Conservation (phyloP, 108 stramenopile genomes). For the Pseudonitzschia delicatissima region DNA sequence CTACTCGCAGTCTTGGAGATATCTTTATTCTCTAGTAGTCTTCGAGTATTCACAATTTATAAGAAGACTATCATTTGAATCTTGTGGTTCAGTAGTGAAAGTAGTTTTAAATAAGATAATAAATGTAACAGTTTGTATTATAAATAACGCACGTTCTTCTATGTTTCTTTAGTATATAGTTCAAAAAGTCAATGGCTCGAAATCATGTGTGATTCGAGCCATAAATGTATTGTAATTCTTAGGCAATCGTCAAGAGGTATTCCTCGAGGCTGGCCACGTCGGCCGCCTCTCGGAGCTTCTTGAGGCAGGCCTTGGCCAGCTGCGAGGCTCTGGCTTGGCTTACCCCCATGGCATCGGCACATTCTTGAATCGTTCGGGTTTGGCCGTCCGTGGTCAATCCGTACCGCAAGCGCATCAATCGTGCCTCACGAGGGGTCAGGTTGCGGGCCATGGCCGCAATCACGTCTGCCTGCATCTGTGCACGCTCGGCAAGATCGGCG, state of each 20-base stretch:
- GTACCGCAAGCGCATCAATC: slow-evolving; percentile 73
- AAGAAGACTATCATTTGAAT: too few species aligned
- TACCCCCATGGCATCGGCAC: slow-evolving; percentile 78
- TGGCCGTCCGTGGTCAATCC: slow-evolving; percentile 66
- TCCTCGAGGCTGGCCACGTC: slow-evolving; percentile 77
- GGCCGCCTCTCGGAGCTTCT: slow-evolving; percentile 72
- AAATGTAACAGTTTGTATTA: too few species aligned
- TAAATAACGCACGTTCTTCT: too few species aligned
- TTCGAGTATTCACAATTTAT: too few species aligned
- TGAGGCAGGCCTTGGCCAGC: slow-evolving; percentile 60
- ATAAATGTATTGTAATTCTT: too few species aligned
- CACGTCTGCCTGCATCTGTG: slow-evolving; percentile 73
- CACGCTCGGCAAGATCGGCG: slow-evolving; percentile 62
- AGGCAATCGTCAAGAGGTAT: slow-evolving; percentile 78
- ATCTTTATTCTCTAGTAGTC: background rate
- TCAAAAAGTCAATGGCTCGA: too few species aligned
- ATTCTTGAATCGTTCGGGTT: slow-evolving; percentile 58
- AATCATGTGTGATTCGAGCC: too few species aligned
- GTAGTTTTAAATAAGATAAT: too few species aligned
- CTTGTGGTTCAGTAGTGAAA: too few species aligned
- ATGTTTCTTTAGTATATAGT: too few species aligned
- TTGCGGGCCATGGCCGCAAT: slow-evolving; percentile 66
- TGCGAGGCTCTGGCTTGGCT: slow-evolving; percentile 60
- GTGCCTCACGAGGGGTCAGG: slow-evolving; percentile 59
- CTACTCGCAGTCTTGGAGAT: too few species aligned